Percentiles rank a stretch among this genome's conserved stretches.
Evolutionary conservation across 108 stramenopile genomes (phyloP).

Genomic region (Cyclotella baltica): DNA sequence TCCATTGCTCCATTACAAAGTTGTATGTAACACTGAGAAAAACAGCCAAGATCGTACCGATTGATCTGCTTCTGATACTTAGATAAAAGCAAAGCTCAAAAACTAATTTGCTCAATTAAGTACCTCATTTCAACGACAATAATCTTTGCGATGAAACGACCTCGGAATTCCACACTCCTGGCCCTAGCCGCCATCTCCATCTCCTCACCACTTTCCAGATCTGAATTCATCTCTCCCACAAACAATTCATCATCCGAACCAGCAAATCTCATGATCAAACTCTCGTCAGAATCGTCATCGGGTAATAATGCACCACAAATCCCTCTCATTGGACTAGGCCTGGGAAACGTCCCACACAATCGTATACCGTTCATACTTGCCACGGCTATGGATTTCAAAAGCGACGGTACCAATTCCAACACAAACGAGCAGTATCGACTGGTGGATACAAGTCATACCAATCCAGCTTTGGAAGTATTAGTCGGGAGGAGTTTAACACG

Average conservation of each 20-base stretch:
- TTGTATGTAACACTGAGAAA: too few relatives aligned
- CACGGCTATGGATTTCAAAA: constrained; percentile 16
- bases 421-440: constrained; percentile 39
- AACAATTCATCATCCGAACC: constrained; percentile 2
- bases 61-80: too few relatives aligned
- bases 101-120: too few relatives aligned
- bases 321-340: constrained; percentile 80
- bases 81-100: too few relatives aligned
- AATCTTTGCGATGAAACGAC: too few relatives aligned
- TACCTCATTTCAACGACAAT: too few relatives aligned
- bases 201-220: background rate
- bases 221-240: background rate
- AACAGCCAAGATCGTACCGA: too few relatives aligned
- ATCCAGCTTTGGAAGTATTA: constrained; percentile 40
- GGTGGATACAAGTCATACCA: constrained; percentile 67
- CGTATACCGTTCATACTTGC: constrained; percentile 48
- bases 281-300: constrained; percentile 10
- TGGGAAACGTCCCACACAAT: constrained; percentile 73
- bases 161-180: too few relatives aligned
- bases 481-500: constrained; percentile 36
- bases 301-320: constrained; percentile 15
- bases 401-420: background rate
- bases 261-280: background rate
- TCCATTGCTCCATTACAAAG: too few relatives aligned
- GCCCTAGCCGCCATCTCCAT: background rate